phyloP scores from a whole-genome alignment of 371 early-diverging fungal genomes.

The Funneliformis caledonium region DNA sequence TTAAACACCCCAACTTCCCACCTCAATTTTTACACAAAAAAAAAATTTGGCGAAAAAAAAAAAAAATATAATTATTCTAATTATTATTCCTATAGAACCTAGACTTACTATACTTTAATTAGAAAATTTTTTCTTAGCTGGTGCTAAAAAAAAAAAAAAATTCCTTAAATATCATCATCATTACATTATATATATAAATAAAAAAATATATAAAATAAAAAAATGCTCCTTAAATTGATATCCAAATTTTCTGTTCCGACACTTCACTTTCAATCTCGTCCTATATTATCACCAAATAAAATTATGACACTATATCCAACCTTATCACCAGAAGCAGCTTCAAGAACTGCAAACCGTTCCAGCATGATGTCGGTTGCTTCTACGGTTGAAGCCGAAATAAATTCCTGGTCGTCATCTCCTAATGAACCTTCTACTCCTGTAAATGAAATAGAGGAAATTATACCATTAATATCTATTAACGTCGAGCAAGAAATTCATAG shows the following conservation, averaged over 20 bases:
- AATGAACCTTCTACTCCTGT: not conserved
- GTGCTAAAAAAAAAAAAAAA: too few relatives aligned
- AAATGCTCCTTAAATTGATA: constrained; percentile 12
- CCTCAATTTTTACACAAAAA: not conserved
- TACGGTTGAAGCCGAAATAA: constrained; percentile 12
- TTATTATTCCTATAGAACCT: too few relatives aligned
- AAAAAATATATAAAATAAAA: not conserved
- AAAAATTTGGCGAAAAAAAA: not conserved
- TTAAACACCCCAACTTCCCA: not conserved
- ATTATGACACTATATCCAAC: constrained; percentile 17
- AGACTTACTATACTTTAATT: too few relatives aligned
- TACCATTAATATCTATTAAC: constrained; percentile 12
- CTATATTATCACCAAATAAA: not conserved
- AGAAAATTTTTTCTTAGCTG: too few relatives aligned
- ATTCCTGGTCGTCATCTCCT: constrained; percentile 10
- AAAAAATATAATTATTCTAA: too few relatives aligned
- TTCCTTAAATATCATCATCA: not conserved
- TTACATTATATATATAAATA: not conserved
- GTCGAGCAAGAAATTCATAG: constrained; percentile 35
- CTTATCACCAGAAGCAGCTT: constrained; percentile 17
- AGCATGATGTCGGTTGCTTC: constrained; percentile 5
- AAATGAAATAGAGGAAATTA: constrained; percentile 25
- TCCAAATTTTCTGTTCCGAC: constrained; percentile 11
- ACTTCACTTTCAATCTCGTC: not conserved
- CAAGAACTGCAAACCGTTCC: constrained; percentile 1